Evolutionary conservation across 1,139 yeast species (phyloP), one percentile per base, ranked within the genome.

Genomic region (Hyphopichia wangnamkhiaoensis): DNA sequence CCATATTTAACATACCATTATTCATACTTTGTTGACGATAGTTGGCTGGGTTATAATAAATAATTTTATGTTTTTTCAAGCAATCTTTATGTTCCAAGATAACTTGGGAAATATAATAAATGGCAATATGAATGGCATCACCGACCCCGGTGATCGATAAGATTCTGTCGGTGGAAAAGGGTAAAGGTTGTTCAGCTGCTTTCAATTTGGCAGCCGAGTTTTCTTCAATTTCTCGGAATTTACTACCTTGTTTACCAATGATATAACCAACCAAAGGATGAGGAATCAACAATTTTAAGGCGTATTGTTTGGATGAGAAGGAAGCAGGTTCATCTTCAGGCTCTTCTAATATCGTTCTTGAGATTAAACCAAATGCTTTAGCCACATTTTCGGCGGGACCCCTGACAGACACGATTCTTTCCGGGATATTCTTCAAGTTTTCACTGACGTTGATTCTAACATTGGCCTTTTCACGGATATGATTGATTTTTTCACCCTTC

Each of bases 381-480:
- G 96, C 93, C 8, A 88, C 95, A 48, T 80, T 77, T 49, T 86
- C 94, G 1, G 91, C 79, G 0, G 86, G 69, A 0, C 96, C 97
- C 43, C 83, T 71, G 3, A 89, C 82, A 45, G 83, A 79, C 16
- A 89, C 76, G 35, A 90, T 83, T 45, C 97, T 73, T 54, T 87
- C 96, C 3, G 85, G 83, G 5, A 84, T 79, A 17, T 84, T 88
- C 48, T 79, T 75, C 40, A 84, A 65, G 55, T 87, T 86, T 35
- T 87, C 95, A 52, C 89, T 81, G n/a, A 87, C 88, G 53, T 82
- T 81, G 38, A 88, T 74, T 44, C 85, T 71, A 9, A 88, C 86
- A 40, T 72, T 72, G 5, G 94, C 82, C 40, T 72, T 71, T 21
- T 77, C 83, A 46, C 90, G 79, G 36, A 88, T 74, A 45, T 74